phyloP scores from a whole-genome alignment of 1,284 basidiomycete genomes.

The Lentinus polychrous region DNA sequence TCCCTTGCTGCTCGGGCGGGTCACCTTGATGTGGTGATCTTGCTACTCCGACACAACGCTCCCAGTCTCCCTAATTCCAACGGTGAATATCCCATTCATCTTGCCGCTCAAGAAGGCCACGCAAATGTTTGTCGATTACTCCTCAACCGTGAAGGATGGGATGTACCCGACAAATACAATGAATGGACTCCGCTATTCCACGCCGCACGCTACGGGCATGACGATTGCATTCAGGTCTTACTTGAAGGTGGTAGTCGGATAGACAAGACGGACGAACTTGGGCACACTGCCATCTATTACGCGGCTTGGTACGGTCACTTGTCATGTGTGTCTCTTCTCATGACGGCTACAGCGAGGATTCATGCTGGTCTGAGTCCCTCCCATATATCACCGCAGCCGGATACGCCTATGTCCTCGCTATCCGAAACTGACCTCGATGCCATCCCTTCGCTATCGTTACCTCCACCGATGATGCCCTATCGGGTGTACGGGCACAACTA shows the following conservation, averaged over 20 bases:
- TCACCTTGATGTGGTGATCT: conserved; percentile 75
- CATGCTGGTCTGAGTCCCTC: conserved; percentile 14
- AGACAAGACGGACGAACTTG: conserved; percentile 78
- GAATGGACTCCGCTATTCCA: conserved; percentile 99
- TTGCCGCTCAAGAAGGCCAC: conserved; percentile 97
- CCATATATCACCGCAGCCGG: conserved; percentile 24
- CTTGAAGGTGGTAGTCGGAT: conserved; percentile 77
- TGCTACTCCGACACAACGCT: conserved; percentile 77
- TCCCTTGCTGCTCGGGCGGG: conserved; percentile 90
- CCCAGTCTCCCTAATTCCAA: conserved; percentile 84
- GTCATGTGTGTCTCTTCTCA: conserved; percentile 68
- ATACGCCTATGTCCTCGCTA: conserved; percentile 28
- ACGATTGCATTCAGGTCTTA: conserved; percentile 71
- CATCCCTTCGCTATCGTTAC: conserved; percentile 91
- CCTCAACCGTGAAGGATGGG: conserved; percentile 74
- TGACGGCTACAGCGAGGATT: conserved; percentile 36
- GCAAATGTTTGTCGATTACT: conserved; percentile 77
- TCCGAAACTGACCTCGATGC: conserved; percentile 77
- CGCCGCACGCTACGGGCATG: conserved; percentile 85
- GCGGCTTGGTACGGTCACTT: conserved; percentile 98
- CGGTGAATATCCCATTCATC: conserved; percentile 93
- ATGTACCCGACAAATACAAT: conserved; percentile 92
- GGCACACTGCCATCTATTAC: conserved; percentile 86
- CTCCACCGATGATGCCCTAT: conserved; percentile 97
- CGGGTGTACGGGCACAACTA: conserved; percentile 89